Conservation (phyloP, 495 filamentous ascomycete genomes). For the Aspergillus ellipticus region DNA sequence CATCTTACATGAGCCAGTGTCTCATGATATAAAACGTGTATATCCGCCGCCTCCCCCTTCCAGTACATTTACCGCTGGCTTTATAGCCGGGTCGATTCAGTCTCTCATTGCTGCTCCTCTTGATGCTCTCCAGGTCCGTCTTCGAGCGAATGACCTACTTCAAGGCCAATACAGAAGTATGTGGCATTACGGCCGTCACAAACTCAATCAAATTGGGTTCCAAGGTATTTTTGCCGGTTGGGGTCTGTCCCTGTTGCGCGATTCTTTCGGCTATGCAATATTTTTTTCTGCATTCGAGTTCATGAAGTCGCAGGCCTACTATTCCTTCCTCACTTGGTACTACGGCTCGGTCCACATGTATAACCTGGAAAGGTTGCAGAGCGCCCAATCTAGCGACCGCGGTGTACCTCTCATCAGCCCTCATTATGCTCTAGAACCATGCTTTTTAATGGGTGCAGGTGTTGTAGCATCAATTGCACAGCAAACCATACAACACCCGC, state of each 20-base stretch:
- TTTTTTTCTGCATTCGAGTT: conserved; percentile 89
- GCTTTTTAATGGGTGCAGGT: conserved; percentile 75
- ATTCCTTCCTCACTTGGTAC: conserved; percentile 71
- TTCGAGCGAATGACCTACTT: conserved; percentile 66
- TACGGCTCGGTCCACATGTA: conserved; percentile 56
- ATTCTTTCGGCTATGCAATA: conserved; percentile 73
- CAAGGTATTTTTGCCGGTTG: conserved; percentile 82
- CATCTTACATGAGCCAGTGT: conserved; percentile 66
- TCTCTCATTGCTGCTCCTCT: conserved; percentile 78
- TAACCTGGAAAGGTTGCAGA: conserved; percentile 27
- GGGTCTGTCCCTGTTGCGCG: conserved; percentile 72
- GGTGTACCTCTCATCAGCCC: conserved; percentile 63
- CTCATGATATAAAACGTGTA: conserved; percentile 61
- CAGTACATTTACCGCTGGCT: conserved; percentile 71
- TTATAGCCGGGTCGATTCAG: conserved; percentile 72
- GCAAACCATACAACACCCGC: conserved; percentile 74
- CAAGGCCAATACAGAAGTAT: conserved; percentile 69
- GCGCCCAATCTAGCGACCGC: conserved; percentile 24
- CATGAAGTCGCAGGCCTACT: conserved; percentile 81
- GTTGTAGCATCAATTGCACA: conserved; percentile 71
- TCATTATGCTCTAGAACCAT: conserved; percentile 81
- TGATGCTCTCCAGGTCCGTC: conserved; percentile 82
- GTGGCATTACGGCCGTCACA: conserved; percentile 74
- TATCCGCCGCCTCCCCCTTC: conserved; percentile 68
- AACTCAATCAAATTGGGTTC: conserved; percentile 72